A percentile compares a stretch with the other conserved stretches of the same genome.
These are phyloP conservation scores for Amphibolis antarctica DNA, from an alignment of 106 monocot genomes.

Conservation along the genomic window DNA sequence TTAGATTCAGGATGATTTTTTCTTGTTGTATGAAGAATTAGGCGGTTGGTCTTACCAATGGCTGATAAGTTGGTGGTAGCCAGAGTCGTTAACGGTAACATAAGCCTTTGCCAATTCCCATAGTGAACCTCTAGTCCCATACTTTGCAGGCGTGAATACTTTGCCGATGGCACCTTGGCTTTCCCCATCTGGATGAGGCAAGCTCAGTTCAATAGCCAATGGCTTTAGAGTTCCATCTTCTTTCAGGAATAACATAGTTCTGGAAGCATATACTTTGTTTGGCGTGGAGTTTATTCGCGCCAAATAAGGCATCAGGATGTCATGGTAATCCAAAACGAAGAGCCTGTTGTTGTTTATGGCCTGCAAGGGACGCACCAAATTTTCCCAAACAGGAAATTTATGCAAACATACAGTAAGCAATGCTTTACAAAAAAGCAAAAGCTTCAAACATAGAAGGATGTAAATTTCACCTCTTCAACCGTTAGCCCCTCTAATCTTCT, in stretches of 20 bases:
- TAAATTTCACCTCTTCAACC: background rate
- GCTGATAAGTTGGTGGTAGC: constrained; percentile 29
- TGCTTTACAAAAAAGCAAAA: background rate
- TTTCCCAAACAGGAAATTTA: background rate
- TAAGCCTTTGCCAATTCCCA: constrained; percentile 25
- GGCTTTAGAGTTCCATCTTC: constrained; percentile 30
- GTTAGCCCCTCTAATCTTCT: constrained; percentile 7
- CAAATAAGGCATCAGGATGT: constrained; percentile 20
- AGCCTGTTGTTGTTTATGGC: constrained; percentile 16
- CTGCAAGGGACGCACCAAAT: constrained; percentile 1
- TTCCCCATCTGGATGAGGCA: constrained; percentile 5
- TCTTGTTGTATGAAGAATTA: too few species aligned
- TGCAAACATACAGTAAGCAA: background rate
- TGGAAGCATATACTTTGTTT: constrained; percentile 27
- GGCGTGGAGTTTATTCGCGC: constrained; percentile 19
- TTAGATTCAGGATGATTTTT: too few species aligned
- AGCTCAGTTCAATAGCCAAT: constrained; percentile 18
- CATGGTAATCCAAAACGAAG: constrained; percentile 30
- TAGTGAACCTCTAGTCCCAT: constrained; percentile 11
- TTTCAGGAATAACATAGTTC: constrained; percentile 26
- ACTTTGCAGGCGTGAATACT: constrained; percentile 9
- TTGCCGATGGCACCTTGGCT: constrained; percentile 2
- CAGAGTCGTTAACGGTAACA: constrained; percentile 13
- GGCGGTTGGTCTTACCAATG: constrained; percentile 18
- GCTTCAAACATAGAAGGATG: background rate